phyloP scores from a whole-genome alignment of 1,139 yeast genomes.

The Debaryomyces subglobosus region DNA sequence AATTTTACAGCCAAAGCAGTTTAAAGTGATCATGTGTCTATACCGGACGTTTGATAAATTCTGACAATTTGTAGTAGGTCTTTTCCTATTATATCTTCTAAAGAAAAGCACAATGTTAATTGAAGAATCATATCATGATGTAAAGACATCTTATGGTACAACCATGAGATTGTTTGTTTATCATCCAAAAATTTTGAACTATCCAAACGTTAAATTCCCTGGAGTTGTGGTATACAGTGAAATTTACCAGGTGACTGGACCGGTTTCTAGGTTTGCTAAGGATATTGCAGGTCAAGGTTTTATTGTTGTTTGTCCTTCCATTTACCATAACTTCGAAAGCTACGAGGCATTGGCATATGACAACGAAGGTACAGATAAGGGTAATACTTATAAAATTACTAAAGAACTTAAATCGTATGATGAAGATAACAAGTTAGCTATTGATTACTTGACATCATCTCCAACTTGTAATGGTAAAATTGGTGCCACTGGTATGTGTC shows the following conservation, averaged over 20 bases:
- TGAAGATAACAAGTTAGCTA: slow-evolving; percentile 67
- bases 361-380: slow-evolving; percentile 72
- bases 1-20: neutral
- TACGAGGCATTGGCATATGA: slow-evolving; percentile 73
- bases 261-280: slow-evolving; percentile 76
- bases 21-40: neutral
- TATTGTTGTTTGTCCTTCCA: slow-evolving; percentile 76
- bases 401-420: slow-evolving; percentile 76
- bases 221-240: slow-evolving; percentile 81
- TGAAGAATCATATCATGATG: slow-evolving; percentile 66
- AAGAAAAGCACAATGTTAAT: slow-evolving; percentile 55
- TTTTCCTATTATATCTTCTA: neutral
- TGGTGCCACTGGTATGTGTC: slow-evolving; percentile 87
- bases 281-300: slow-evolving; percentile 81
- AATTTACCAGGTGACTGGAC: slow-evolving; percentile 80
- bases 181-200: slow-evolving; percentile 71
- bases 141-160: slow-evolving; percentile 66
- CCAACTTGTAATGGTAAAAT: slow-evolving; percentile 71
- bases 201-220: slow-evolving; percentile 77
- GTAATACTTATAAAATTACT: slow-evolving; percentile 66
- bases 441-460: slow-evolving; percentile 61
- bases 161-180: slow-evolving; percentile 66
- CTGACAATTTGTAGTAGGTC: neutral
- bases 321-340: slow-evolving; percentile 72
- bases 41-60: slow-evolving; percentile 1